A percentile compares a stretch with the other conserved stretches of the same genome.
Conservation (phyloP, 176 grass and related monocot genomes). For the Tillandsia fasciculata region DNA sequence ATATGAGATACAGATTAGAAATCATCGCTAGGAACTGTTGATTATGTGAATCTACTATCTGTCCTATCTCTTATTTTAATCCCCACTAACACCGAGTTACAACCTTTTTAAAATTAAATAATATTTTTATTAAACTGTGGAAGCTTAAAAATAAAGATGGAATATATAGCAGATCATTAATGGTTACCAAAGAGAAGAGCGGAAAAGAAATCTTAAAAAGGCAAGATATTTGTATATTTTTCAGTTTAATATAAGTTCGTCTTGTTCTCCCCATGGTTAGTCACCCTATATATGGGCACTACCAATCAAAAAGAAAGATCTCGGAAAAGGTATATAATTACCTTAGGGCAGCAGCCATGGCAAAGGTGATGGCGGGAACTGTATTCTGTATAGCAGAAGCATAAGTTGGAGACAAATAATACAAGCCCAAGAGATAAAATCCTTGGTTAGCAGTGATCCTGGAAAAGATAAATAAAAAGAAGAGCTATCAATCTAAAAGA, state of each 20-base stretch:
- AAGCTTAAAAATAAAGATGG: too few relatives aligned
- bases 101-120: too few relatives aligned
- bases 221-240: neutral
- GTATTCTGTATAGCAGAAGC: conserved; percentile 91
- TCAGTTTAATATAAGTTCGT: neutral
- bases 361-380: conserved; percentile 81
- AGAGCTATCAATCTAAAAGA: neutral
- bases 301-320: too few relatives aligned
- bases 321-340: conserved; percentile 3
- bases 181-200: too few relatives aligned
- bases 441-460: conserved; percentile 98
- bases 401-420: conserved; percentile 85
- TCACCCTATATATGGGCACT: too few relatives aligned
- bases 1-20: too few relatives aligned
- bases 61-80: too few relatives aligned
- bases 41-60: too few relatives aligned
- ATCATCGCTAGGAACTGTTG: too few relatives aligned
- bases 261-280: neutral
- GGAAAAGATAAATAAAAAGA: neutral
- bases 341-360: conserved; percentile 59
- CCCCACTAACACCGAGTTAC: too few relatives aligned
- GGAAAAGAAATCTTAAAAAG: neutral
- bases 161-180: too few relatives aligned
- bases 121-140: too few relatives aligned
- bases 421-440: conserved; percentile 86